These are phyloP conservation scores for Lepidium aucheri DNA, from an alignment of 345 rosid species.

Conservation along the genomic window DNA sequence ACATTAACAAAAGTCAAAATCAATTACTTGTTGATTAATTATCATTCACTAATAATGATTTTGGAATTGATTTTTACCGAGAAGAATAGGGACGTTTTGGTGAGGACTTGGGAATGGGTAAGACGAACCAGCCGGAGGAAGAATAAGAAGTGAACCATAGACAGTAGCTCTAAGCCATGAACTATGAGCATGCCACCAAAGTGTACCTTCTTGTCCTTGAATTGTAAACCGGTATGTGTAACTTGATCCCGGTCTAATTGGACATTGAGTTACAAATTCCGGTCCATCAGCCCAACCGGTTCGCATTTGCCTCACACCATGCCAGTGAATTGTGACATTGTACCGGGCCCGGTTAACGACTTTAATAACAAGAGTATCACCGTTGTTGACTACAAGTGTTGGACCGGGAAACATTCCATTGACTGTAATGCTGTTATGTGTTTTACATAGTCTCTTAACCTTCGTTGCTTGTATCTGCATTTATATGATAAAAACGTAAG, in stretches of 20 bases:
- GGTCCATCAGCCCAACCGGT: slow-evolving; percentile 99
- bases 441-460: slow-evolving; percentile 91
- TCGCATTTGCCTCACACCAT: slow-evolving; percentile 77
- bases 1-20: not conserved
- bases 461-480: slow-evolving; percentile 72
- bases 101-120: slow-evolving; percentile 75
- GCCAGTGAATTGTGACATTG: slow-evolving; percentile 93
- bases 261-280: slow-evolving; percentile 89
- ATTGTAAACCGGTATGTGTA: slow-evolving; percentile 86
- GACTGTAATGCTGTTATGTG: slow-evolving; percentile 68
- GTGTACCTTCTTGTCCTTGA: slow-evolving; percentile 85
- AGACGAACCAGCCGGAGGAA: slow-evolving; percentile 56
- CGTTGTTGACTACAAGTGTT: slow-evolving; percentile 61
- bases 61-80: slow-evolving; percentile 38
- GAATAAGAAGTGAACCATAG: slow-evolving; percentile 72
- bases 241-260: slow-evolving; percentile 79
- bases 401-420: slow-evolving; percentile 97
- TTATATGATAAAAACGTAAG: not conserved
- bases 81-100: slow-evolving; percentile 65
- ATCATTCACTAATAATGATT: not conserved
- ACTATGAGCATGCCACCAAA: slow-evolving; percentile 99
- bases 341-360: slow-evolving; percentile 65
- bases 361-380: slow-evolving; percentile 66
- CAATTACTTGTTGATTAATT: not conserved
- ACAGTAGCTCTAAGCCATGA: slow-evolving; percentile 97